Percentiles rank a stretch among this genome's conserved stretches.
Evolutionary conservation across 352 stramenopile species (phyloP).

Genomic region (Globisporangium solare): DNA sequence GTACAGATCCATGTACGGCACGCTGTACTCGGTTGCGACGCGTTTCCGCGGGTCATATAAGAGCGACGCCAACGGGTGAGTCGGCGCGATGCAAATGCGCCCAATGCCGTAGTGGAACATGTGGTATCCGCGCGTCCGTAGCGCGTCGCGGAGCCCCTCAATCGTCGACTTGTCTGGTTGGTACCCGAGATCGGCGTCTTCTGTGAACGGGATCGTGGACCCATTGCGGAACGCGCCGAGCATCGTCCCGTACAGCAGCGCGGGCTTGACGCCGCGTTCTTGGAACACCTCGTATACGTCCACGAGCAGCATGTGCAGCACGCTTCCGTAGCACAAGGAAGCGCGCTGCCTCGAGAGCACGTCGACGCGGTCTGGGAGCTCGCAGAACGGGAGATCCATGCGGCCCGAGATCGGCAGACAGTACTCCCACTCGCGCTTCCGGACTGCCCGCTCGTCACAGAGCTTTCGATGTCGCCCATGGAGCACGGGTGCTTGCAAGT

Average conservation of each 20-base stretch:
- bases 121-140: constrained; percentile 13
- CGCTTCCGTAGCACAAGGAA: constrained; percentile 5
- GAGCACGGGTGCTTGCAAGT: neutral
- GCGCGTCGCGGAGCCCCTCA: constrained; percentile 8
- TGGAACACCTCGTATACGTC: constrained; percentile 14
- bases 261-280: neutral
- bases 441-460: neutral
- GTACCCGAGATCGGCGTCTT: constrained; percentile 20
- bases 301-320: constrained; percentile 16
- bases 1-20: constrained; percentile 33
- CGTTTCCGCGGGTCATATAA: constrained; percentile 17
- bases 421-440: neutral
- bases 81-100: constrained; percentile 27
- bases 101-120: constrained; percentile 19
- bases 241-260: constrained; percentile 14
- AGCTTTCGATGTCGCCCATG: neutral
- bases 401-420: constrained; percentile 4
- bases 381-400: constrained; percentile 1
- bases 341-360: neutral
- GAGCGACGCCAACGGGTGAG: constrained; percentile 22
- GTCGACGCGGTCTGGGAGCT: neutral
- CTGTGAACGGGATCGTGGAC: constrained; percentile 18
- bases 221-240: constrained; percentile 16
- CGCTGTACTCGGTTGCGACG: constrained; percentile 10
- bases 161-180: constrained; percentile 4